Base-by-base conservation (phyloP, 331 rosid genomes). In the Arachis monticola region DNA sequence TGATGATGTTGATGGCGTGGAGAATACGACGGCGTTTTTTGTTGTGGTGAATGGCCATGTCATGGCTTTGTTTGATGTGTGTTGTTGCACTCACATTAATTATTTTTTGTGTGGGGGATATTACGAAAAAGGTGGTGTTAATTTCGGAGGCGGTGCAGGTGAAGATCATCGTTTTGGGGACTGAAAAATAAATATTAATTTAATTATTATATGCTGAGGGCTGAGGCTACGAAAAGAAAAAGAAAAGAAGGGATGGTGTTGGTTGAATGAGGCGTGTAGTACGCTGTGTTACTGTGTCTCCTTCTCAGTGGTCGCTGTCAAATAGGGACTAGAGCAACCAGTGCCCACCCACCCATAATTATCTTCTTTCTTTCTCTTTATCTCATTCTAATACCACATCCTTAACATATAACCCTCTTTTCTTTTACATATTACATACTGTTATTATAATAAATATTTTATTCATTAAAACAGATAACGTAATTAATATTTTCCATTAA, bases 241-340 rank as follows among this genome's bases (percentile, higher is more conserved):
- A 53, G 27, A 53, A 53, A 53, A 53, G 47, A 12, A 44, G 38
- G 8, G 10, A 55, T 41, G 77, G 75, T 78, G 72, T 69, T 79
- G 13, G 79, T 73, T 79, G 86, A 59, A 70, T 76, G 84, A 50
- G 81, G 81, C 72, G 84, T 78, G 91, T 72, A 76, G 69, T 73
- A 69, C 62, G 69, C 67, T 64, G 60, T 79, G 40, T 69, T 82
- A 72, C 75, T 46, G 70, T 80, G 82, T 12, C 64, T 51, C 74
- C 22, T 32, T 63, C 73, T 22, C 60, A 72, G 60, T 51, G 11
- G 71, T 80, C 85, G 60, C 83, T 79, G 14, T 79, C 68, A 50
- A 35, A 70, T 47, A 13, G 79, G 64, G 77, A 79, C 82, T 72
- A 2, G 73, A 78, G 78, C 56, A 46, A 72, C 7, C 41, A 58